Percentiles rank a stretch among this genome's conserved stretches.
Conservation (phyloP, 2,329 filamentous ascomycete genomes). For the Cytospora mali region DNA sequence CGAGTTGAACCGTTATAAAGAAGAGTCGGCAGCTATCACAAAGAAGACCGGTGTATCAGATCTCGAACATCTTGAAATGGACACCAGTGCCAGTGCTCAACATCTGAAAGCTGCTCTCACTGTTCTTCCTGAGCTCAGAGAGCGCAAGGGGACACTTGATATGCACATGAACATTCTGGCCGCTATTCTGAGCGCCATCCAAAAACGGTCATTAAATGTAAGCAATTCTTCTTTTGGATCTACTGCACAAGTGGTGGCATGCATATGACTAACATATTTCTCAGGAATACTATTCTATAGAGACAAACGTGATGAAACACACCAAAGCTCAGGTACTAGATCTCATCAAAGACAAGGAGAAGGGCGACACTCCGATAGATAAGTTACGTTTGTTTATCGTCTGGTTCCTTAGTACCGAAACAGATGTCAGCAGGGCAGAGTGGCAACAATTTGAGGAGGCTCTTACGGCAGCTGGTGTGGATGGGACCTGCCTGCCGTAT, state of each 20-base stretch:
- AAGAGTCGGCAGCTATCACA: constrained; percentile 91
- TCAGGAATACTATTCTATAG: constrained; percentile 85
- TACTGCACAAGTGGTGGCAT: not conserved
- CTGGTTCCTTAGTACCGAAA: constrained; percentile 93
- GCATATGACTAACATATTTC: constrained; percentile 2
- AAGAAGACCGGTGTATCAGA: constrained; percentile 93
- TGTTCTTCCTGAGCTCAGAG: constrained; percentile 84
- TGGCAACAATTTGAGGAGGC: constrained; percentile 86
- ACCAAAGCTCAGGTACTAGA: constrained; percentile 88
- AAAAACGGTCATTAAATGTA: constrained; percentile 84
- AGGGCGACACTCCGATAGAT: constrained; percentile 82
- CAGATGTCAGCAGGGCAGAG: constrained; percentile 79
- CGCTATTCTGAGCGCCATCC: constrained; percentile 64
- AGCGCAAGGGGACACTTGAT: constrained; percentile 89
- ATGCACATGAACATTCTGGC: constrained; percentile 97
- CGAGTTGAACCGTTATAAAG: constrained; percentile 91
- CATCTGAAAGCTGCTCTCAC: constrained; percentile 97
- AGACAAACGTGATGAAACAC: constrained; percentile 91
- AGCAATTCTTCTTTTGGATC: not conserved
- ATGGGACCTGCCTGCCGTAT: constrained; percentile 79
- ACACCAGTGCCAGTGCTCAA: constrained; percentile 85
- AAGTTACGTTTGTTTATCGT: constrained; percentile 95
- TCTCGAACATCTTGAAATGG: constrained; percentile 89
- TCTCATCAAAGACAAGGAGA: constrained; percentile 76
- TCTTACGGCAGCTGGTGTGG: constrained; percentile 72